Evolutionary conservation across 2,329 filamentous ascomycete species (phyloP).

Genomic region (Eurotiales sp.): DNA sequence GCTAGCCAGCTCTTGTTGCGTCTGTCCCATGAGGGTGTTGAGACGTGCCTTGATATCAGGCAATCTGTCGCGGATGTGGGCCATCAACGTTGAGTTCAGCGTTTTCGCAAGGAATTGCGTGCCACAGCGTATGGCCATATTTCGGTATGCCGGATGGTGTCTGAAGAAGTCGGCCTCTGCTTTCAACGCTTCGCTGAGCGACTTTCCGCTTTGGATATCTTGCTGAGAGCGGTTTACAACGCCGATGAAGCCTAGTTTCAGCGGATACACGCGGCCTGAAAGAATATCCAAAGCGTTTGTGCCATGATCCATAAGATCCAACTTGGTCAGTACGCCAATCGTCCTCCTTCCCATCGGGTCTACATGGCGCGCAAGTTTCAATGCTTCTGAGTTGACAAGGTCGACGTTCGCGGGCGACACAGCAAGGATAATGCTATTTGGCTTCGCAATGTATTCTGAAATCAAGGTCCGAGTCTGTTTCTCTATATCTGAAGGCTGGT

Average conservation of each 20-base stretch:
- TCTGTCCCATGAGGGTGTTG: constrained; percentile 99
- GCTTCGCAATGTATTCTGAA: constrained; percentile 96
- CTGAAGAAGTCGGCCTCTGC: constrained; percentile 93
- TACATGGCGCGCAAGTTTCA: constrained; percentile 95
- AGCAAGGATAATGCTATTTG: constrained; percentile 95
- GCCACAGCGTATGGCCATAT: constrained; percentile 89
- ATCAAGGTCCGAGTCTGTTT: constrained; percentile 97
- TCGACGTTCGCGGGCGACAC: constrained; percentile 98
- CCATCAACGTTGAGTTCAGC: constrained; percentile 91
- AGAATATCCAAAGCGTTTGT: constrained; percentile 97
- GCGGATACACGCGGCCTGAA: constrained; percentile 91
- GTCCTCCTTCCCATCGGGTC: constrained; percentile 91
- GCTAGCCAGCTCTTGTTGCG: constrained; percentile 94
- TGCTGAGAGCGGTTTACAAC: constrained; percentile 98
- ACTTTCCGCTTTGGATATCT: constrained; percentile 93
- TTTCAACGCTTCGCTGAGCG: constrained; percentile 85
- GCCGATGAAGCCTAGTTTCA: constrained; percentile 96
- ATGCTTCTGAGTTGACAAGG: constrained; percentile 93
- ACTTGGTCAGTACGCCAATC: constrained; percentile 93
- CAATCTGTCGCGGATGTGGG: constrained; percentile 89
- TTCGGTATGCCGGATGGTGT: constrained; percentile 94
- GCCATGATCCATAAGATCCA: constrained; percentile 98
- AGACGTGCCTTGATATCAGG: constrained; percentile 97
- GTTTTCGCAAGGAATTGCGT: constrained; percentile 94
- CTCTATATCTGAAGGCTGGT: constrained; percentile 96